phyloP scores from a whole-genome alignment of 495 filamentous ascomycete species.

The Aspergillus funiculosus region DNA sequence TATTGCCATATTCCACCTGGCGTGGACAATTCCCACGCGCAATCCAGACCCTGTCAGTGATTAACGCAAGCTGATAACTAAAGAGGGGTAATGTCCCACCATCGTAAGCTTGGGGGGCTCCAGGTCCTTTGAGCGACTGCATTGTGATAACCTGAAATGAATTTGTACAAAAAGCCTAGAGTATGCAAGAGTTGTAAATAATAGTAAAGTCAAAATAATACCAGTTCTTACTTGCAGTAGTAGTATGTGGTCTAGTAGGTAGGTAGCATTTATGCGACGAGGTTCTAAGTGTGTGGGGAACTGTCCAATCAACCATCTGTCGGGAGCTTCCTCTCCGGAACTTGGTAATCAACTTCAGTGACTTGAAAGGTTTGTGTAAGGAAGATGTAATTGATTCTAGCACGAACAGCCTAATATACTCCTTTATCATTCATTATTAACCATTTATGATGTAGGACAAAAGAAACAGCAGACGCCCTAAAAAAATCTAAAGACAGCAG shows the following conservation, averaged over 20 bases:
- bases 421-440: constrained; percentile 8
- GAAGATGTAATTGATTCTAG: too few relatives aligned
- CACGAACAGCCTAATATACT: too few relatives aligned
- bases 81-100: constrained; percentile 30
- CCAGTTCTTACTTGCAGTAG: too few relatives aligned
- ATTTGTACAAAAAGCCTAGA: neutral
- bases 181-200: neutral
- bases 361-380: too few relatives aligned
- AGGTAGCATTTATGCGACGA: too few relatives aligned
- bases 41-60: constrained; percentile 61
- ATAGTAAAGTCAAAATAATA: neutral
- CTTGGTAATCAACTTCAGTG: too few relatives aligned
- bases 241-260: too few relatives aligned
- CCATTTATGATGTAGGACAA: neutral
- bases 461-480: neutral
- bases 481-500: neutral
- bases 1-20: constrained; percentile 80
- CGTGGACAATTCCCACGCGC: constrained; percentile 90
- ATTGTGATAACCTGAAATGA: constrained; percentile 18
- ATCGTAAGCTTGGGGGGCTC: constrained; percentile 45
- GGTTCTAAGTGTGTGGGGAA: too few relatives aligned
- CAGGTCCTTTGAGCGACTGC: constrained; percentile 55
- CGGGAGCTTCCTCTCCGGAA: too few relatives aligned
- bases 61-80: constrained; percentile 1
- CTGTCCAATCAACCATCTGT: too few relatives aligned